Evolutionary conservation across 306 rosid genomes (phyloP), one percentile per base, ranked within the genome.

Genomic region (Calophaca sinica): DNA sequence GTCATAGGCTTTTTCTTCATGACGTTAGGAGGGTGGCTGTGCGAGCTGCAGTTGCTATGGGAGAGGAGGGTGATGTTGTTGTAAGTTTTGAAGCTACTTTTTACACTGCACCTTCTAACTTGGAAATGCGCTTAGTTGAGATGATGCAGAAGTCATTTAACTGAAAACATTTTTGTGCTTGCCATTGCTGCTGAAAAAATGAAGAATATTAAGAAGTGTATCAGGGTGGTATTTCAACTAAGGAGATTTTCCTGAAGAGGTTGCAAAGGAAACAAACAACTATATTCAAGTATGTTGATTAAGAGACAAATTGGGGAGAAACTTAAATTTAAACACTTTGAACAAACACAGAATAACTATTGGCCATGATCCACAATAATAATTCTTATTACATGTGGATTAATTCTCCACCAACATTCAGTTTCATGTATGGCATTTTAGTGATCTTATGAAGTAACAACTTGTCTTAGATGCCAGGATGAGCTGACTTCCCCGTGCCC

Each of bases 31-130:
- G 91, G 79, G 96, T 90, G 51, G 96, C 93, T 49, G 97, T 92
- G 69, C 96, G 99, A 48, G 89, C 90, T 84, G 92, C 96, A 12
- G 97, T 94, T 81, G 99, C 99, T 80, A 92, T 94, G 97, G 97
- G 97, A 8, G 99, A 94, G 89, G 99, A 92, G 85, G 97, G 93
- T 60, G 99, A 94, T 81, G 86, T 94, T 78, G 92, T 94, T 82
- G 97, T 90, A 89, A 94, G 99, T 92, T 85, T 74, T 68, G 54
- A 79, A 85, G 15, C 87, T 81, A 80, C 72, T n/a, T 75, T 73
- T 57, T 68, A 2, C 58, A 52, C 63, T 57, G 11, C 58, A 68
- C 71, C 58, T 59, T 65, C 59, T 68, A 11, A 53, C 68, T 14
- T 49, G 53, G 36, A 29, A 42, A 44, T 65, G 77, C 5, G 20